phyloP scores from a whole-genome alignment of 768 basidiomycete species.

The Psilocybe cubensis region DNA sequence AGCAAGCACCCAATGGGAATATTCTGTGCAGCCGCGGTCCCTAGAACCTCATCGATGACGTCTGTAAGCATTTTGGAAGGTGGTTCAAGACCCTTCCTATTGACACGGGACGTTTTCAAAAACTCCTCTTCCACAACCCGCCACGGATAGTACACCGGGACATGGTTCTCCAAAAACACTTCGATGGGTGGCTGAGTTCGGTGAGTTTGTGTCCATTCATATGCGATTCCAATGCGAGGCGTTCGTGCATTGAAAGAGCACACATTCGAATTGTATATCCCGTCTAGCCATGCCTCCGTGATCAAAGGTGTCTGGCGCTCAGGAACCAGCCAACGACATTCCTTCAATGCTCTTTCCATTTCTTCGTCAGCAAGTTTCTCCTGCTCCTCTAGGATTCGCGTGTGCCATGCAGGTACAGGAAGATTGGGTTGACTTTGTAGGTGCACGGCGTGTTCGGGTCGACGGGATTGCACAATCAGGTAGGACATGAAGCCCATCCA shows the following conservation, averaged over 20 bases:
- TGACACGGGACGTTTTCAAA: neutral
- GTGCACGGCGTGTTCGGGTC: too few species aligned
- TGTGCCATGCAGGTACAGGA: too few species aligned
- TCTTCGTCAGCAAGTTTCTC: too few species aligned
- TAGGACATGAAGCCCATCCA: slow-evolving; percentile 9
- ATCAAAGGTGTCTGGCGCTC: neutral
- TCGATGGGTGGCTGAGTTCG: neutral
- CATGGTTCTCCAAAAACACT: neutral
- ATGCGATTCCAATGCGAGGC: neutral
- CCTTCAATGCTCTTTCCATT: too few species aligned
- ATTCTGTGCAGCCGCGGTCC: too few species aligned
- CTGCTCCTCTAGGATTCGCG: too few species aligned
- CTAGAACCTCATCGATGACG: neutral
- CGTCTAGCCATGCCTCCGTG: slow-evolving; percentile 3
- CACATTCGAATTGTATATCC: neutral
- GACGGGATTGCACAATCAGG: neutral
- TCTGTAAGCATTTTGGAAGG: neutral
- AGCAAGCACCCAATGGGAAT: too few species aligned
- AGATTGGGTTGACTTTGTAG: too few species aligned
- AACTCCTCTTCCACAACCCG: slow-evolving; percentile 1
- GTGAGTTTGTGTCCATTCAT: neutral
- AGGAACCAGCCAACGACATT: too few species aligned
- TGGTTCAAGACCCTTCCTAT: neutral
- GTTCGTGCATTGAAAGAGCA: neutral
- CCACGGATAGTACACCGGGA: slow-evolving; percentile 17